A percentile compares a stretch with the other conserved stretches of the same genome.
phyloP scores from a whole-genome alignment of 1,284 basidiomycete genomes.

The Meripilus lineatus region DNA sequence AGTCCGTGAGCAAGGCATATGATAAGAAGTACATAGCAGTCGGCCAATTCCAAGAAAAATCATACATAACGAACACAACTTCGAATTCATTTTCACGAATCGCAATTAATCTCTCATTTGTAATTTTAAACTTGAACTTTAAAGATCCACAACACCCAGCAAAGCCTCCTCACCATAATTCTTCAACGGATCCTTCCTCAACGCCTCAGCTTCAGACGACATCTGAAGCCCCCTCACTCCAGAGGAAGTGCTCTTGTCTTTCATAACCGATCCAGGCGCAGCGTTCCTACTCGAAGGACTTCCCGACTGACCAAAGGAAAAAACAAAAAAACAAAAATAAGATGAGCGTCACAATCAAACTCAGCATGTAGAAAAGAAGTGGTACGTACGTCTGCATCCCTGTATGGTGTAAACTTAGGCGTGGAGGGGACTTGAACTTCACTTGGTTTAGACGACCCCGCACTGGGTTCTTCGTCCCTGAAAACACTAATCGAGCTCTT shows the following conservation, averaged over 20 bases:
- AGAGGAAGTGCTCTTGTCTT: conserved; percentile 39
- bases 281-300: conserved; percentile 20
- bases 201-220: conserved; percentile 63
- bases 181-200: conserved; percentile 73
- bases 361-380: conserved; percentile 2
- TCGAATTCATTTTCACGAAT: no score
- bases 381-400: conserved; percentile 51
- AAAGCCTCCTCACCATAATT: conserved; percentile 45
- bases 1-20: no score
- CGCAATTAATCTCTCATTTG: no score
- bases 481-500: conserved; percentile 8
- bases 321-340: conserved; percentile 3
- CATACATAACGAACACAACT: no score
- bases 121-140: background rate
- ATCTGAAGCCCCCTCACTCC: conserved; percentile 24
- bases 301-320: conserved; percentile 20
- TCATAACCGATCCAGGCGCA: conserved; percentile 54
- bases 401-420: conserved; percentile 61
- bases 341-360: background rate
- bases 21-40: no score
- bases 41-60: no score
- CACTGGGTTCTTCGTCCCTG: conserved; percentile 7
- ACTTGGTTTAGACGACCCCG: conserved; percentile 2
- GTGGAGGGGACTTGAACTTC: conserved; percentile 33
- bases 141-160: conserved; percentile 8